A percentile compares a stretch with the other conserved stretches of the same genome.
These are phyloP conservation scores for Arthrobotrys iridis DNA, from an alignment of 2,329 filamentous ascomycete species.

Conservation along the genomic window DNA sequence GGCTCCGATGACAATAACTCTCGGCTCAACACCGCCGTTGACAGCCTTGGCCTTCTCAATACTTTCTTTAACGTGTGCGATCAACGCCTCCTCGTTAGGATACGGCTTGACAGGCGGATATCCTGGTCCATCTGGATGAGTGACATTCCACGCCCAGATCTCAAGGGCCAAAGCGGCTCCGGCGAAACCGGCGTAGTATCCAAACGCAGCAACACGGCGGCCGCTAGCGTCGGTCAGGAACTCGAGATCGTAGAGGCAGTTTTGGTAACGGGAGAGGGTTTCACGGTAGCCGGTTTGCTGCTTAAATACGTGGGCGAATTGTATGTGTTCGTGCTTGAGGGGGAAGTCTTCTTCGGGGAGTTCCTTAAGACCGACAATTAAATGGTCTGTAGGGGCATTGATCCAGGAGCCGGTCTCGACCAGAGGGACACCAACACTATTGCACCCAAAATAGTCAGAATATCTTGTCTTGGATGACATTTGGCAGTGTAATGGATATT, in stretches of 20 bases:
- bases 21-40: slow-evolving; percentile 74
- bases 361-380: slow-evolving; percentile 82
- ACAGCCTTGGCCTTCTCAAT: slow-evolving; percentile 72
- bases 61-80: slow-evolving; percentile 77
- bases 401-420: slow-evolving; percentile 75
- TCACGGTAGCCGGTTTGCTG: slow-evolving; percentile 80
- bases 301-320: slow-evolving; percentile 81
- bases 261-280: slow-evolving; percentile 81
- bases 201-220: slow-evolving; percentile 76
- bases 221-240: slow-evolving; percentile 80
- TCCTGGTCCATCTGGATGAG: slow-evolving; percentile 70
- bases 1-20: slow-evolving; percentile 84
- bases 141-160: slow-evolving; percentile 84
- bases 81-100: slow-evolving; percentile 77
- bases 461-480: background rate
- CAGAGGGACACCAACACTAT: slow-evolving; percentile 70
- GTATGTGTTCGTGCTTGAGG: slow-evolving; percentile 76
- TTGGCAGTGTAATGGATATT: background rate
- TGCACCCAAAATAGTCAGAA: background rate
- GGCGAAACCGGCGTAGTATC: slow-evolving; percentile 79
- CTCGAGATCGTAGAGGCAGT: slow-evolving; percentile 84
- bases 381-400: slow-evolving; percentile 73
- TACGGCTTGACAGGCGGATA: slow-evolving; percentile 66
- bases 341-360: slow-evolving; percentile 77
- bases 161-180: slow-evolving; percentile 78